Evolutionary conservation across 192 early-diverging fungal genomes (phyloP).

Genomic region (Phycomyces nitens): DNA sequence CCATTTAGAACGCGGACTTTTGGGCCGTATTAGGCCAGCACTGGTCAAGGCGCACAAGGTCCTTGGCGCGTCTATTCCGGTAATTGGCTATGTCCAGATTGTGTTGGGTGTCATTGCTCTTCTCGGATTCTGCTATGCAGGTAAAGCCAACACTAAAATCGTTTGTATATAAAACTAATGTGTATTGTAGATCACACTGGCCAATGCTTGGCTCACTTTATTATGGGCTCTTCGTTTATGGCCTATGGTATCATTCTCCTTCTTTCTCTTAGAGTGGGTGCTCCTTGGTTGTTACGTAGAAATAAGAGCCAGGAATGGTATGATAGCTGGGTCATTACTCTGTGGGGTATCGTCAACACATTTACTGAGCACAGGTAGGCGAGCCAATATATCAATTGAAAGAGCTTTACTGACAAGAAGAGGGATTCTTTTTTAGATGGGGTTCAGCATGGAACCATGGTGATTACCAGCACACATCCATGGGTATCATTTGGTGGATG

Average conservation of each 20-base stretch:
- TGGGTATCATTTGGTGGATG: conserved; percentile 68
- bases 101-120: conserved; percentile 61
- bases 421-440: conserved; percentile 28
- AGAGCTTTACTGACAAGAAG: not conserved
- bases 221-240: conserved; percentile 71
- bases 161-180: not conserved
- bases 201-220: conserved; percentile 68
- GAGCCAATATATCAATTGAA: not conserved
- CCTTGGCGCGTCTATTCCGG: conserved; percentile 46
- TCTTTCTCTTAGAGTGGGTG: conserved; percentile 52
- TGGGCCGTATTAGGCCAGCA: conserved; percentile 47
- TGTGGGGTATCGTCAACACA: conserved; percentile 68
- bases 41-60: conserved; percentile 47
- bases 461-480: conserved; percentile 64
- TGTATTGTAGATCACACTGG: conserved; percentile 45
- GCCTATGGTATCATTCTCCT: conserved; percentile 62
- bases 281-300: conserved; percentile 50
- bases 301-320: conserved; percentile 65
- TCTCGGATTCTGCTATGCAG: conserved; percentile 60
- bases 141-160: conserved; percentile 19
- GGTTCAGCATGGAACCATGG: conserved; percentile 56
- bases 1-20: conserved; percentile 53
- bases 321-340: conserved; percentile 62
- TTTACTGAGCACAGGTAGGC: conserved; percentile 68
- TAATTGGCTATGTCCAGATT: conserved; percentile 63